These are phyloP conservation scores for Moricandia arvensis DNA, from an alignment of 345 rosid genomes.

Conservation along the genomic window DNA sequence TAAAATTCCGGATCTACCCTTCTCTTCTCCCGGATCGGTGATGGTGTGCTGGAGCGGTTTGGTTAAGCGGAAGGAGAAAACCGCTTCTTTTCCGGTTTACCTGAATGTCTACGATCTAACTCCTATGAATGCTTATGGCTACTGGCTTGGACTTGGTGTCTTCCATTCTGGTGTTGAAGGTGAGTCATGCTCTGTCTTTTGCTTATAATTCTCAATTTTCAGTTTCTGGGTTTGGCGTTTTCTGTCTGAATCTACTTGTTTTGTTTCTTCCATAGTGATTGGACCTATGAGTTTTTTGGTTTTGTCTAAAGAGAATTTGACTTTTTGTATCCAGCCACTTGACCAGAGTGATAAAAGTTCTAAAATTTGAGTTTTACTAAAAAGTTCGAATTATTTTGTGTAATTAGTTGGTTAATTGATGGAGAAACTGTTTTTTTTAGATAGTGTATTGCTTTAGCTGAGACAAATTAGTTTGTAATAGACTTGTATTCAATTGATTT, in stretches of 20 bases:
- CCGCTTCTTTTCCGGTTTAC: constrained; percentile 79
- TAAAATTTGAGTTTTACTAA: too few species aligned
- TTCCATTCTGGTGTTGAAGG: constrained; percentile 99
- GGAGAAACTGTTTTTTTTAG: background rate
- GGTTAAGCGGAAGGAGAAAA: constrained; percentile 57
- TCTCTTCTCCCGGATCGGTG: constrained; percentile 6
- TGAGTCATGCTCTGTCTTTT: constrained; percentile 2
- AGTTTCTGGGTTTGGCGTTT: background rate
- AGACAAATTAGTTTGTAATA: constrained; percentile 1
- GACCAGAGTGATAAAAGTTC: too few species aligned
- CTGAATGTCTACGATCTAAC: constrained; percentile 94
- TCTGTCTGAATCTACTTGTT: too few species aligned
- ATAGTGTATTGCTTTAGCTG: background rate
- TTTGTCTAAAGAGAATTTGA: too few species aligned
- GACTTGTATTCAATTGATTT: too few species aligned
- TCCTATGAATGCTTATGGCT: constrained; percentile 89
- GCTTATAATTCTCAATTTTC: background rate
- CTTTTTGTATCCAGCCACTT: too few species aligned
- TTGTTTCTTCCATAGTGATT: too few species aligned
- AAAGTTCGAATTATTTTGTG: too few species aligned
- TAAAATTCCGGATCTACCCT: constrained; percentile 26
- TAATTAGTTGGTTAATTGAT: too few species aligned
- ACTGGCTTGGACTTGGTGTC: constrained; percentile 93
- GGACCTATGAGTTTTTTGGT: too few species aligned
- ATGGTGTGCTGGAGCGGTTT: constrained; percentile 62